Percentiles rank a stretch among this genome's conserved stretches.
Evolutionary conservation across 2,329 filamentous ascomycete species (phyloP).

Genomic region (Penicillium capsulatum): DNA sequence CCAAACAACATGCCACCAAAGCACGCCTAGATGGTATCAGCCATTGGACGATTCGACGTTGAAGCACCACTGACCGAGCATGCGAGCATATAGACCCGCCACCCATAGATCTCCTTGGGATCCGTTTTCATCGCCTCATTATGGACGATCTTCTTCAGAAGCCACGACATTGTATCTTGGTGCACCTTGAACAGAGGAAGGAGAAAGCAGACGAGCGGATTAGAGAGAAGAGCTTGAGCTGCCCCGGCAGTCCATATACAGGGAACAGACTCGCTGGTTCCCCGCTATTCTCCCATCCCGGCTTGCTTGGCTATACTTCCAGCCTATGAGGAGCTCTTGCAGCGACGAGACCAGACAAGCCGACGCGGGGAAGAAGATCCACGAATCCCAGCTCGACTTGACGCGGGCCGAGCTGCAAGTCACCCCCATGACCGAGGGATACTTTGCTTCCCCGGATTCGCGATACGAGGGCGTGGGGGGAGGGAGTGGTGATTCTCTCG

Average conservation of each 20-base stretch:
- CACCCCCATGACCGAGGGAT: background rate
- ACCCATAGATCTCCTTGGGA: constrained; percentile 65
- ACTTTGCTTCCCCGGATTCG: too few species aligned
- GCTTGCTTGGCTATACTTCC: constrained; percentile 3
- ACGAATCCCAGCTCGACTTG: constrained; percentile 20
- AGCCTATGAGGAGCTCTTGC: background rate
- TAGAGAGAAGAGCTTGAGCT: constrained; percentile 1
- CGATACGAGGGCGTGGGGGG: too few species aligned
- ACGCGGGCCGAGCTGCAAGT: too few species aligned
- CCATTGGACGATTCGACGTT: background rate
- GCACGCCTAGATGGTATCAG: constrained; percentile 53
- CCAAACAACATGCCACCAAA: constrained; percentile 68
- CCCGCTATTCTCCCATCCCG: background rate
- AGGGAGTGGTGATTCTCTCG: too few species aligned
- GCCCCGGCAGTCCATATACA: too few species aligned
- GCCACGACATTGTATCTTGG: constrained; percentile 36
- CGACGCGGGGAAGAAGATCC: constrained; percentile 14
- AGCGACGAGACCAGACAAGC: constrained; percentile 8
- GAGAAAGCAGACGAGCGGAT: too few species aligned
- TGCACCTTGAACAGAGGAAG: constrained; percentile 13
- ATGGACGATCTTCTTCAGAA: constrained; percentile 57
- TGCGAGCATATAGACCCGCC: constrained; percentile 62
- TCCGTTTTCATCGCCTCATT: constrained; percentile 69
- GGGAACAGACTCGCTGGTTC: background rate
- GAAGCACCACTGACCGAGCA: constrained; percentile 46